Conservation (phyloP, 2,329 filamentous ascomycete species). For the Arthroderma sp. region DNA sequence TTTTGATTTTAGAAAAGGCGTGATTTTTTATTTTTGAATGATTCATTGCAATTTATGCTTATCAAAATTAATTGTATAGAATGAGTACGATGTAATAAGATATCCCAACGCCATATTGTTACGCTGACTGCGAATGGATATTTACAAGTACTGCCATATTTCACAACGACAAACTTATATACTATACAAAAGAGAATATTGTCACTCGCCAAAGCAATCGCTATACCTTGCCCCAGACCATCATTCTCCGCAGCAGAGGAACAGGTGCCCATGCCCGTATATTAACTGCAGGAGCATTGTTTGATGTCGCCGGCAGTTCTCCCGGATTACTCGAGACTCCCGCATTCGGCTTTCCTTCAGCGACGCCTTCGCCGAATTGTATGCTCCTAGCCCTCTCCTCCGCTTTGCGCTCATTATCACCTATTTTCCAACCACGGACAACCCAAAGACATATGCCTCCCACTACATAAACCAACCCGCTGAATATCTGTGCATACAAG, state of each 20-base stretch:
- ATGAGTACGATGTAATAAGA: too few species aligned
- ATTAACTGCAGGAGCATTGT: background rate
- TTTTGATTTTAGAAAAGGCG: slow-evolving; percentile 25
- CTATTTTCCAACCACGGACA: slow-evolving; percentile 28
- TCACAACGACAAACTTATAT: too few species aligned
- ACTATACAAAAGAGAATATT: too few species aligned
- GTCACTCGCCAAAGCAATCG: too few species aligned
- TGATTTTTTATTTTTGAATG: slow-evolving; percentile 2
- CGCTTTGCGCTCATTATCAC: slow-evolving; percentile 15
- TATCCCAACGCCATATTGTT: too few species aligned
- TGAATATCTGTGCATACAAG: slow-evolving; percentile 39
- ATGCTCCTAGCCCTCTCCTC: slow-evolving; percentile 4
- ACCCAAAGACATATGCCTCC: slow-evolving; percentile 37
- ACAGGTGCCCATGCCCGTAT: slow-evolving; percentile 16
- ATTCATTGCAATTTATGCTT: too few species aligned
- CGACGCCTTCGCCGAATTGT: too few species aligned
- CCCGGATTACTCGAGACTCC: background rate
- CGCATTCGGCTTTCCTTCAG: background rate
- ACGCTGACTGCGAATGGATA: too few species aligned
- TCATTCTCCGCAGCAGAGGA: slow-evolving; percentile 19
- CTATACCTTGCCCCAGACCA: slow-evolving; percentile 19
- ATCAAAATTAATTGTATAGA: too few species aligned
- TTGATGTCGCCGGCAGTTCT: slow-evolving; percentile 1
- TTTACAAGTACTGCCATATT: too few species aligned
- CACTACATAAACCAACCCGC: slow-evolving; percentile 47